These are phyloP conservation scores for Porcisia hertigi DNA, from an alignment of 208 protist genomes.

Conservation along the genomic window DNA sequence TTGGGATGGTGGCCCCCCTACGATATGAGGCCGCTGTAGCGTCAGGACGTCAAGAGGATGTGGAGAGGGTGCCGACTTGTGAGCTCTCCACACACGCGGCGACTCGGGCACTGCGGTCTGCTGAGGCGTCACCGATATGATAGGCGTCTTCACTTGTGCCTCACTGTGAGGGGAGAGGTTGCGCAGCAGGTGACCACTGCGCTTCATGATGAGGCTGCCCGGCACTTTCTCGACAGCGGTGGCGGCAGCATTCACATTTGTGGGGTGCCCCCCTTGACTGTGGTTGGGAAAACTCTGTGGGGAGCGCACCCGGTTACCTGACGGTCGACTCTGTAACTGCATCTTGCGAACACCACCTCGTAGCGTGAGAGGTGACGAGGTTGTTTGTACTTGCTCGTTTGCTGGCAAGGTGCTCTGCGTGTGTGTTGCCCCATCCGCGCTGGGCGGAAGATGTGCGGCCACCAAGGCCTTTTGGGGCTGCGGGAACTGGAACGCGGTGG, in stretches of 20 bases:
- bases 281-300: background rate
- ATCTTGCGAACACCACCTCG: background rate
- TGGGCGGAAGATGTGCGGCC: background rate
- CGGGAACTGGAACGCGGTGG: background rate
- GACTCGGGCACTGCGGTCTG: background rate
- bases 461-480: background rate
- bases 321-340: background rate
- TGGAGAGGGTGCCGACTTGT: background rate
- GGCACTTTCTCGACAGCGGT: background rate
- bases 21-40: background rate
- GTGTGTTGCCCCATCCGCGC: background rate
- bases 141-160: background rate
- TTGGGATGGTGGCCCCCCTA: background rate
- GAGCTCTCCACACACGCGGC: background rate
- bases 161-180: constrained; percentile 1
- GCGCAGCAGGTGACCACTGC: background rate
- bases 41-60: background rate
- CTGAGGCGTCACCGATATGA: background rate
- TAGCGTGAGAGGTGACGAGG: background rate
- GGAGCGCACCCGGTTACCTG: background rate
- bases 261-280: background rate
- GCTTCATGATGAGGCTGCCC: background rate
- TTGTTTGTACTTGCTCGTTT: background rate
- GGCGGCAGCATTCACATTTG: background rate
- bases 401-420: background rate